Evolutionary conservation across 495 filamentous ascomycete genomes (phyloP).

Genomic region (Penicillium pulvis): DNA sequence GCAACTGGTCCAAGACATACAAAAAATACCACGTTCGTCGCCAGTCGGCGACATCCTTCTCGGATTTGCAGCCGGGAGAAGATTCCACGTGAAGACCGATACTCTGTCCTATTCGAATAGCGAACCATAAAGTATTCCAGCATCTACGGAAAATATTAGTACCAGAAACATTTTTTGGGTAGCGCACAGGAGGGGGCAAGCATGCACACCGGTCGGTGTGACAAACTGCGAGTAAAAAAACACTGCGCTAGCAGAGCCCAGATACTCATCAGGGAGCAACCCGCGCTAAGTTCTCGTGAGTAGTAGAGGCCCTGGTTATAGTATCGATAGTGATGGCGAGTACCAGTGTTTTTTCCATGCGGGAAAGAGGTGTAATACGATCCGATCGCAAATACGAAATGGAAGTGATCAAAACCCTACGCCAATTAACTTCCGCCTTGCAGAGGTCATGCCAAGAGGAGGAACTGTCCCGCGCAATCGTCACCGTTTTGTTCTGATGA

Average conservation of each 20-base stretch:
- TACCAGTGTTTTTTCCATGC: slow-evolving; percentile 7
- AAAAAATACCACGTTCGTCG: slow-evolving; percentile 24
- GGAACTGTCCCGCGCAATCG: too few species aligned
- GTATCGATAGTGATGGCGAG: slow-evolving; percentile 15
- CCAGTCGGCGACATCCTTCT: slow-evolving; percentile 10
- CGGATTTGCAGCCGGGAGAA: too few species aligned
- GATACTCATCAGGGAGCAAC: slow-evolving; percentile 18
- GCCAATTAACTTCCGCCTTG: too few species aligned
- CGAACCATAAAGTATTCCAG: slow-evolving; percentile 22
- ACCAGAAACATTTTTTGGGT: too few species aligned
- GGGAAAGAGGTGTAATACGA: slow-evolving; percentile 27
- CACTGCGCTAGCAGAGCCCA: slow-evolving; percentile 22
- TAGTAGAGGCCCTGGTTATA: slow-evolving; percentile 20
- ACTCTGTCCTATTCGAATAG: slow-evolving; percentile 25
- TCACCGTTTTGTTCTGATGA: too few species aligned
- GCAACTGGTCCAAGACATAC: slow-evolving; percentile 21
- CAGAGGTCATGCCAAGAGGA: too few species aligned
- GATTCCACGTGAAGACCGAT: slow-evolving; percentile 24
- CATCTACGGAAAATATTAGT: slow-evolving; percentile 14
- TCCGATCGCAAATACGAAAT: slow-evolving; percentile 27
- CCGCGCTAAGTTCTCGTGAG: slow-evolving; percentile 12
- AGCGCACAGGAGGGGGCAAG: too few species aligned
- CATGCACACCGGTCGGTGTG: slow-evolving; percentile 26
- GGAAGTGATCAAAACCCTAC: slow-evolving; percentile 1
- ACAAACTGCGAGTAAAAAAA: slow-evolving; percentile 27